A percentile compares a stretch with the other conserved stretches of the same genome.
These are phyloP conservation scores for Fusarium miscanthi DNA, from an alignment of 2,329 filamentous ascomycete genomes.

Conservation along the genomic window DNA sequence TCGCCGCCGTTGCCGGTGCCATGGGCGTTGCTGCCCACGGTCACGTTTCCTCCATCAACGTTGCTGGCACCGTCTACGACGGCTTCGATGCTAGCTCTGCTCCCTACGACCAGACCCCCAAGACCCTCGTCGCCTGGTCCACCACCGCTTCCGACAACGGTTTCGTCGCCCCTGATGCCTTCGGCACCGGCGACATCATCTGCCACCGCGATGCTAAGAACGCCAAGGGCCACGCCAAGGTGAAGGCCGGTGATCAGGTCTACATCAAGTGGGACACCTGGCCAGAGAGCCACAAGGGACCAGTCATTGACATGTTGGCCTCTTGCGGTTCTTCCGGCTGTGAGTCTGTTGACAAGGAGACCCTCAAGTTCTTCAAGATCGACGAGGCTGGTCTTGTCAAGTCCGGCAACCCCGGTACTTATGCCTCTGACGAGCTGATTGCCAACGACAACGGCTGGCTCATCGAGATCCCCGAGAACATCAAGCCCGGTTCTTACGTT, in stretches of 20 bases:
- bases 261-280: constrained; percentile 56
- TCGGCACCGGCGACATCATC: constrained; percentile 56
- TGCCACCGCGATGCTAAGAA: constrained; percentile 58
- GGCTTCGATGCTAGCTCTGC: constrained; percentile 7
- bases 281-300: constrained; percentile 59
- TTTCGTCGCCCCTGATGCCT: constrained; percentile 59
- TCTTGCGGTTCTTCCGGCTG: constrained; percentile 66
- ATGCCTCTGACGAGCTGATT: constrained; percentile 57
- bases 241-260: constrained; percentile 54
- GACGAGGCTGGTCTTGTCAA: constrained; percentile 63
- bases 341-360: constrained; percentile 62
- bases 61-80: constrained; percentile 42
- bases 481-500: constrained; percentile 58
- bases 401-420: constrained; percentile 54
- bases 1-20: constrained; percentile 44
- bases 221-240: constrained; percentile 53
- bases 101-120: constrained; percentile 38
- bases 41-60: constrained; percentile 44
- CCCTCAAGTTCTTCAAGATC: constrained; percentile 74
- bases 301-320: constrained; percentile 73
- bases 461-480: constrained; percentile 49
- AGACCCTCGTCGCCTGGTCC: constrained; percentile 52
- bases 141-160: constrained; percentile 61
- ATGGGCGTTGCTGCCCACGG: constrained; percentile 45
- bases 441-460: constrained; percentile 52